A percentile compares a stretch with the other conserved stretches of the same genome.
phyloP scores from a whole-genome alignment of 2,329 filamentous ascomycete genomes.

The Trichoderma oligosporum region DNA sequence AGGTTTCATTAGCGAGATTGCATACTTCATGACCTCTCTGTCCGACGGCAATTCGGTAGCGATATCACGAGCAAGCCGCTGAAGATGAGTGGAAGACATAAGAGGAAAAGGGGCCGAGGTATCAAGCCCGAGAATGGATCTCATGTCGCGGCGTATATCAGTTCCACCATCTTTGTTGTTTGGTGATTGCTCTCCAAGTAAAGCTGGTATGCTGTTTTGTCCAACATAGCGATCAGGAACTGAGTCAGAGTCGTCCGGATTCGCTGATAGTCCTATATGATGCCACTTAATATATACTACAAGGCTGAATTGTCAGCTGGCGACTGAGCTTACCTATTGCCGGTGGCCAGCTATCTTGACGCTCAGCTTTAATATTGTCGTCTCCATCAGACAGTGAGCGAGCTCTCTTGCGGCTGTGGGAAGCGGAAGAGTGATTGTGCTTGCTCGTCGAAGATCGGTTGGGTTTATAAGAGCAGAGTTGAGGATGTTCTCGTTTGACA shows the following conservation, averaged over 20 bases:
- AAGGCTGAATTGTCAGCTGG: background rate
- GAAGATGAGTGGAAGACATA: conserved; percentile 61
- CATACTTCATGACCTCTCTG: conserved; percentile 63
- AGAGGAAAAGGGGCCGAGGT: conserved; percentile 64
- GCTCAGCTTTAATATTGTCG: conserved; percentile 34
- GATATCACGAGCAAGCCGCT: conserved; percentile 58
- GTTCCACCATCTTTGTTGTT: conserved; percentile 50
- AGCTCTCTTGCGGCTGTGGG: conserved; percentile 35
- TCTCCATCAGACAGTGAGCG: conserved; percentile 34
- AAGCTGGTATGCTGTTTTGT: conserved; percentile 64
- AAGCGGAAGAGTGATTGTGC: conserved; percentile 29
- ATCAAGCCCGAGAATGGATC: conserved; percentile 62
- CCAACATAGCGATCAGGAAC: conserved; percentile 60
- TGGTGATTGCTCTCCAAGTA: conserved; percentile 58
- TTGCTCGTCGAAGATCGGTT: conserved; percentile 45
- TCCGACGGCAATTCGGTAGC: conserved; percentile 60
- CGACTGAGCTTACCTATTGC: conserved; percentile 35
- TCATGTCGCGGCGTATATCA: conserved; percentile 61
- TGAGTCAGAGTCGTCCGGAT: conserved; percentile 49
- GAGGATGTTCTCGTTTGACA: conserved; percentile 61
- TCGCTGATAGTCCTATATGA: conserved; percentile 35
- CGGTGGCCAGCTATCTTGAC: conserved; percentile 42
- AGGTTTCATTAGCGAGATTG: background rate
- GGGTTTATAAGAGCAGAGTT: conserved; percentile 64
- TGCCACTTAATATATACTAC: background rate